Percentiles rank a stretch among this genome's conserved stretches.
These are phyloP conservation scores for Psidium friedrichsthalianum DNA, from an alignment of 345 rosid species.

Conservation along the genomic window DNA sequence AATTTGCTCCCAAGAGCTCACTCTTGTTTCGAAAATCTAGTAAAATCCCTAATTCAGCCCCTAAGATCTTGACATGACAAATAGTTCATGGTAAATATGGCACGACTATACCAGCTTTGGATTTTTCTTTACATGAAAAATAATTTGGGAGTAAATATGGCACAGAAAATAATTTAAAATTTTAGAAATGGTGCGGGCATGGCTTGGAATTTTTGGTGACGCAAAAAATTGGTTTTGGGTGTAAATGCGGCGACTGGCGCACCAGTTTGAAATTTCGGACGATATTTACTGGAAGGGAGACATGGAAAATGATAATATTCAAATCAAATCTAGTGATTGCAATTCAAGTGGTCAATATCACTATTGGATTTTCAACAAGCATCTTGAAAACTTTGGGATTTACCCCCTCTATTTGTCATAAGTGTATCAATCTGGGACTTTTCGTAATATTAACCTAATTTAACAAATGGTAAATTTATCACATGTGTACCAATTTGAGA, in stretches of 20 bases:
- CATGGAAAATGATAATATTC: background rate
- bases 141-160: no score
- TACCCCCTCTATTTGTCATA: no score
- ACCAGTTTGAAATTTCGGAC: background rate
- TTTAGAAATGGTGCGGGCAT: no score
- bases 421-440: no score
- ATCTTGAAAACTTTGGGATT: background rate
- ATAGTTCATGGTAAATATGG: background rate
- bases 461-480: no score
- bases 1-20: background rate
- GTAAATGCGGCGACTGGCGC: no score
- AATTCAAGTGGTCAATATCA: background rate
- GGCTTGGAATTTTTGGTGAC: no score
- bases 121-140: no score
- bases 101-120: fast-evolving
- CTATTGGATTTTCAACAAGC: background rate
- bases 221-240: no score
- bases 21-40: background rate
- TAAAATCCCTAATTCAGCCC: background rate
- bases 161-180: no score
- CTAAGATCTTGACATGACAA: background rate
- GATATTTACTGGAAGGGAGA: background rate
- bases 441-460: no score
- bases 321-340: background rate
- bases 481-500: no score